A percentile compares a stretch with the other conserved stretches of the same genome.
These are phyloP conservation scores for Cyberlindnera xishuangbannaensis DNA, from an alignment of 805 yeast genomes.

Conservation along the genomic window DNA sequence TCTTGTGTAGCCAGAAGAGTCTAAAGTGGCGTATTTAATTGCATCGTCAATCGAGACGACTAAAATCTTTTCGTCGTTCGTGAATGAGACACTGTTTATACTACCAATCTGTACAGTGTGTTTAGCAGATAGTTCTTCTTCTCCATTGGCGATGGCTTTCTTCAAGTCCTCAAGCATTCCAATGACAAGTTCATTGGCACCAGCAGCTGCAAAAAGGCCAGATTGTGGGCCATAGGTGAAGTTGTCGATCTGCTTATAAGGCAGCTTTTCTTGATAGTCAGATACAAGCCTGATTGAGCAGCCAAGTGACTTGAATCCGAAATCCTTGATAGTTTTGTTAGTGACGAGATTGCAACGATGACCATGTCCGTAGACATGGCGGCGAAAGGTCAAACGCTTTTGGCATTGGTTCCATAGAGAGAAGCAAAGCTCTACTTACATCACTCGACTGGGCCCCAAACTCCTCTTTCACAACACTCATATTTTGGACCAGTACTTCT, in stretches of 20 bases:
- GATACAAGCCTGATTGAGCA: slow-evolving; percentile 29
- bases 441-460: background rate
- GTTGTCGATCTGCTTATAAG: slow-evolving; percentile 30
- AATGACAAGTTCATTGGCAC: slow-evolving; percentile 29
- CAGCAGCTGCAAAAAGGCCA: slow-evolving; percentile 34
- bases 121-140: slow-evolving; percentile 13
- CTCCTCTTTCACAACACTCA: background rate
- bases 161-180: slow-evolving; percentile 32
- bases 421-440: background rate
- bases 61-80: slow-evolving; percentile 27
- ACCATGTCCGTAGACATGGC: no score
- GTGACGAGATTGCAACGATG: slow-evolving; percentile 2
- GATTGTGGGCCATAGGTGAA: slow-evolving; percentile 31
- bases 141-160: slow-evolving; percentile 20
- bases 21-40: slow-evolving; percentile 15
- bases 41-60: slow-evolving; percentile 24
- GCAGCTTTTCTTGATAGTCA: slow-evolving; percentile 30
- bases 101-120: slow-evolving; percentile 17
- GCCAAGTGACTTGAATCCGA: slow-evolving; percentile 39
- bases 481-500: background rate
- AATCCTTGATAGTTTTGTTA: slow-evolving; percentile 31
- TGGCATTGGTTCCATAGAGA: no score
- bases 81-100: slow-evolving; percentile 29
- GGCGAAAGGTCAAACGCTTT: no score
- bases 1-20: slow-evolving; percentile 1